Conservation (phyloP, 805 yeast genomes). For the Hanseniaspora vineae region DNA sequence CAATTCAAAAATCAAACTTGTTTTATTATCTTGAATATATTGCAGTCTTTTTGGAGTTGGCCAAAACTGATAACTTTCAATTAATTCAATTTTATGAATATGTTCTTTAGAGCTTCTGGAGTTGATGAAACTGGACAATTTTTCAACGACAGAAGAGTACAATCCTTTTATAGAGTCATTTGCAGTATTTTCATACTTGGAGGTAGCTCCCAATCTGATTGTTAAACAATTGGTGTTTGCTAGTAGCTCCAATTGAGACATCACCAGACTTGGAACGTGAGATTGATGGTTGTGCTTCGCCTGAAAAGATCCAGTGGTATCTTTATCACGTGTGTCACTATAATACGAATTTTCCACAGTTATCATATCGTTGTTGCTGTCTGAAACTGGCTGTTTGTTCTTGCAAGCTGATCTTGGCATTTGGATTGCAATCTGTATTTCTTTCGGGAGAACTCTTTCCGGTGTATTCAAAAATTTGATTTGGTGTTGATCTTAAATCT, state of each 20-base stretch:
- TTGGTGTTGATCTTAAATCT: no score
- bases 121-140: conserved; percentile 4
- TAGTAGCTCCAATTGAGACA: conserved; percentile 15
- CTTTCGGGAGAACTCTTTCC: no score
- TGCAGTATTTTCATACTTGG: conserved; percentile 1
- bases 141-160: background rate
- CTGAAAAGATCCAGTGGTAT: no score
- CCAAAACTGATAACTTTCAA: conserved; percentile 21
- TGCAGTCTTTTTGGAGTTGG: conserved; percentile 13
- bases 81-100: conserved; percentile 12
- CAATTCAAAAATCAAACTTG: conserved; percentile 14
- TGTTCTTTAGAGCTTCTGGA: conserved; percentile 11
- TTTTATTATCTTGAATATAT: conserved; percentile 12
- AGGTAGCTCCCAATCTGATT: conserved; percentile 14
- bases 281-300: background rate
- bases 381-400: no score
- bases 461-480: no score
- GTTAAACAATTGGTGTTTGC: conserved; percentile 19
- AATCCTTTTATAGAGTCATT: conserved; percentile 1
- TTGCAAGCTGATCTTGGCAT: no score
- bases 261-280: background rate
- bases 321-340: no score
- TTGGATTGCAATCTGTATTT: no score
- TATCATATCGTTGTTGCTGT: no score
- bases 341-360: no score